phyloP scores from a whole-genome alignment of 2,329 filamentous ascomycete genomes.

The Esteya vermicola region DNA sequence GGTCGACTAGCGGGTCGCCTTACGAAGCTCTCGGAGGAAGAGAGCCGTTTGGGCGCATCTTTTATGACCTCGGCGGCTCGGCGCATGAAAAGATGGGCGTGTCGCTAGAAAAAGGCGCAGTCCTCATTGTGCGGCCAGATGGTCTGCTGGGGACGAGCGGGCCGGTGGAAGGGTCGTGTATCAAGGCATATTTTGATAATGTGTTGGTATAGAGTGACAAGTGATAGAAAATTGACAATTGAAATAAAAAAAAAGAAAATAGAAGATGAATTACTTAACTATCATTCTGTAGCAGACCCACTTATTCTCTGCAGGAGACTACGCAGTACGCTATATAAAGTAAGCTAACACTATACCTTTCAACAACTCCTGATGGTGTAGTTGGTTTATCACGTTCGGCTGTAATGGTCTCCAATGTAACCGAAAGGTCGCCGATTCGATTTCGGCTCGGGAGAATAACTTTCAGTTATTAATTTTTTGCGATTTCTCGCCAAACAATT shows the following conservation, averaged over 20 bases:
- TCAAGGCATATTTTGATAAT: constrained; percentile 10
- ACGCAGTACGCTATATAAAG: no score
- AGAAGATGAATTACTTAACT: no score
- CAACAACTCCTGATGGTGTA: neutral
- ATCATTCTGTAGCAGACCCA: no score
- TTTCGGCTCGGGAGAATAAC: constrained; percentile 1
- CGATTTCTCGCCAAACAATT: fast-evolving
- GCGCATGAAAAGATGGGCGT: constrained; percentile 15
- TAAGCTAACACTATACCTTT: neutral
- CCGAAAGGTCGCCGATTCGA: constrained; percentile 1
- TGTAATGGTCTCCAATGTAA: neutral
- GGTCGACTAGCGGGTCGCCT: constrained; percentile 27
- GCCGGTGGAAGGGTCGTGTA: constrained; percentile 4
- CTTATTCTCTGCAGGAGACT: no score
- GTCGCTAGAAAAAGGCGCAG: constrained; percentile 9
- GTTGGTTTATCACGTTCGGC: constrained; percentile 1
- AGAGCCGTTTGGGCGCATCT: constrained; percentile 32
- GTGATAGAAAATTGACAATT: no score
- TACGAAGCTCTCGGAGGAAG: constrained; percentile 25
- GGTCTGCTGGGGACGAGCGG: constrained; percentile 10
- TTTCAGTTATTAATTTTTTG: neutral
- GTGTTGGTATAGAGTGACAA: no score
- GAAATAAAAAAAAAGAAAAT: no score
- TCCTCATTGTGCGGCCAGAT: constrained; percentile 15
- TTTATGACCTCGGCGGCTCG: constrained; percentile 28